Base-by-base conservation (phyloP, 257 asterid genomes). In the Orobanche coerulescens region DNA sequence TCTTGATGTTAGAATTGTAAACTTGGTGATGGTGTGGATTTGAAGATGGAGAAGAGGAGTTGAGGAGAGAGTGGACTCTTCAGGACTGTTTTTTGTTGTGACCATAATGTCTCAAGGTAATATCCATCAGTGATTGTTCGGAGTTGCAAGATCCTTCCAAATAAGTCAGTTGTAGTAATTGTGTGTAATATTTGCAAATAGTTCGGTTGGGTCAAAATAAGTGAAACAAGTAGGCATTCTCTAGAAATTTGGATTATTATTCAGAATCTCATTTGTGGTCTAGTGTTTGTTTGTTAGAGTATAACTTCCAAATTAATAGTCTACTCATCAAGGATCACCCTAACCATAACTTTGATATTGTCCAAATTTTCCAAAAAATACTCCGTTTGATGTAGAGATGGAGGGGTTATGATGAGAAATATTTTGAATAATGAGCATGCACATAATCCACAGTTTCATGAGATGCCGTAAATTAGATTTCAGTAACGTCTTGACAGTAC, bases 371-470 rank as follows among this genome's bases (percentile, higher is more conserved):
- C 4, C 4, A 14, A 5, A 28, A 52, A 25, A 55, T 63, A 20
- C 65, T n/a, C 19, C 22, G 49, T 2, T 56, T 64, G 44, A 42
- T 48, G 31, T 43, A 18, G 64, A 43, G 33, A 30, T 6, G 18
- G 71, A 60, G 66, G 28, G 52, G 33, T 40, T 52, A 48, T 9
- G 46, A 23, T 3, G 40, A 46, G 30, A 3, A 49, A 39, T 13
- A 5, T 25, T 51, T 42, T 2, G 30, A 31, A 10, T 57, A 47
- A 30, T 43, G 33, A 13, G 61, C 18, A 11, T 68, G 16, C 28
- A 4, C 30, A 6, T 57, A 37, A 46, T 52, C 20, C 26, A 48
- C 62, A 40, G 47, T 55, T 53, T 61, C 61, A 54, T 52, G 43
- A 33, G 59, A 31, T n/a, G 39, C 15, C 52, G 19, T 23, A 30